These are phyloP conservation scores for Lactuca sativa DNA, from an alignment of 129 eudicot genomes.

Conservation along the genomic window DNA sequence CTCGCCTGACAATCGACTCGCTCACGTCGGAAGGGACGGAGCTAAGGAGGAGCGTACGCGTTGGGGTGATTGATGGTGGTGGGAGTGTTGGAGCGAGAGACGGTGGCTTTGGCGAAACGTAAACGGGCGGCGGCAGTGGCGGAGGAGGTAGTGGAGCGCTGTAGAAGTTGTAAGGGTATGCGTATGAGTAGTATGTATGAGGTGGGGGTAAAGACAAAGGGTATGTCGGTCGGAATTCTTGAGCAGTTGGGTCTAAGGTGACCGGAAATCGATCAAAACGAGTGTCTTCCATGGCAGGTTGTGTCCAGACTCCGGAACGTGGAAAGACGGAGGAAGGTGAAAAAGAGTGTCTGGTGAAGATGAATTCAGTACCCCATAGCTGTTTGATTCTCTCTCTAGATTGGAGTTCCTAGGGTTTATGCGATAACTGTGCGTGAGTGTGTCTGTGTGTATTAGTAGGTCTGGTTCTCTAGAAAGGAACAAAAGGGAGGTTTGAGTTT, in stretches of 20 bases:
- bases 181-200: constrained; percentile 24
- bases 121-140: constrained; percentile 14
- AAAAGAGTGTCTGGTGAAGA: not conserved
- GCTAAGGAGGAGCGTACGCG: constrained; percentile 60
- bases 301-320: not conserved
- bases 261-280: constrained; percentile 39
- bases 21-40: constrained; percentile 66
- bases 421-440: not conserved
- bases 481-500: constrained; percentile 42
- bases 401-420: constrained; percentile 32
- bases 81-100: constrained; percentile 35
- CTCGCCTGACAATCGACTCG: constrained; percentile 73
- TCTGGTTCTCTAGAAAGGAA: constrained; percentile 42
- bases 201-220: not conserved
- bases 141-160: constrained; percentile 18
- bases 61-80: constrained; percentile 58
- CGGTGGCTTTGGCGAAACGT: constrained; percentile 4
- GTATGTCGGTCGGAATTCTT: constrained; percentile 61
- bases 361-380: constrained; percentile 6
- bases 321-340: constrained; percentile 2
- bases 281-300: constrained; percentile 38
- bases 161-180: constrained; percentile 36
- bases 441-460: constrained; percentile 11
- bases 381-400: constrained; percentile 15
- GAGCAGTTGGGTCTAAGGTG: constrained; percentile 72